Conservation (phyloP, 306 rosid genomes). For the Ochetophila trinervis region DNA sequence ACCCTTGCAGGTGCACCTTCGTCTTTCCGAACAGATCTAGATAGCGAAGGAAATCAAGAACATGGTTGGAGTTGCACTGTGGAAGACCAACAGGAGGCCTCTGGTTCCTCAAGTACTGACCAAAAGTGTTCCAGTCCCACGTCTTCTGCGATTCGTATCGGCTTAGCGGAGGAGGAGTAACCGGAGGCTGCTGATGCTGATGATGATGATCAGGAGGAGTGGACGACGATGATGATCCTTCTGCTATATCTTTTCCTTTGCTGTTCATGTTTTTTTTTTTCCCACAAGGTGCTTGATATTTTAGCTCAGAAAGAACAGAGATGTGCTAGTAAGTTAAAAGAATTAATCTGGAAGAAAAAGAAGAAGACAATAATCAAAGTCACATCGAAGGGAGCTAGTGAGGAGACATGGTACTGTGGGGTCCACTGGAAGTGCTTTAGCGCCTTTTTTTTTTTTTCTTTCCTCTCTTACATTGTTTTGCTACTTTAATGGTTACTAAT, state of each 20-base stretch:
- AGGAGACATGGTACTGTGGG: conserved; percentile 61
- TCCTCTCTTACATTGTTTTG: conserved; percentile 37
- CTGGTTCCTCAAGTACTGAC: conserved; percentile 59
- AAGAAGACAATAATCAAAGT: conserved; percentile 15
- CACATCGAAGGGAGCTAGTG: conserved; percentile 44
- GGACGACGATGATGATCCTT: conserved; percentile 44
- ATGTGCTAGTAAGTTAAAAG: too few relatives aligned
- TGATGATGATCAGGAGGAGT: not conserved
- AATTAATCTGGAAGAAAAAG: conserved; percentile 10
- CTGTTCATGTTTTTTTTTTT: too few relatives aligned
- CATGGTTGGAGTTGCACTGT: conserved; percentile 48
- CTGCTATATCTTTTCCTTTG: conserved; percentile 47
- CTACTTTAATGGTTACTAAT: conserved; percentile 54
- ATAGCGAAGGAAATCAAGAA: conserved; percentile 49
- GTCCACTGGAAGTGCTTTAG: conserved; percentile 46
- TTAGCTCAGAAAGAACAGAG: too few relatives aligned
- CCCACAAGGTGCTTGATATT: too few relatives aligned
- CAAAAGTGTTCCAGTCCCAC: conserved; percentile 60
- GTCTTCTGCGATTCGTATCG: conserved; percentile 59
- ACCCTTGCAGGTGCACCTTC: conserved; percentile 53
- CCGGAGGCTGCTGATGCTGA: too few relatives aligned
- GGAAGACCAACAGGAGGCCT: conserved; percentile 50
- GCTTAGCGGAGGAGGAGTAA: conserved; percentile 35
- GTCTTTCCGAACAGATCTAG: conserved; percentile 61
- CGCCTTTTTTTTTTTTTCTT: conserved; percentile 38